These are phyloP conservation scores for Pestalotiopsis sp. DNA, from an alignment of 2,329 filamentous ascomycete species.

Conservation along the genomic window DNA sequence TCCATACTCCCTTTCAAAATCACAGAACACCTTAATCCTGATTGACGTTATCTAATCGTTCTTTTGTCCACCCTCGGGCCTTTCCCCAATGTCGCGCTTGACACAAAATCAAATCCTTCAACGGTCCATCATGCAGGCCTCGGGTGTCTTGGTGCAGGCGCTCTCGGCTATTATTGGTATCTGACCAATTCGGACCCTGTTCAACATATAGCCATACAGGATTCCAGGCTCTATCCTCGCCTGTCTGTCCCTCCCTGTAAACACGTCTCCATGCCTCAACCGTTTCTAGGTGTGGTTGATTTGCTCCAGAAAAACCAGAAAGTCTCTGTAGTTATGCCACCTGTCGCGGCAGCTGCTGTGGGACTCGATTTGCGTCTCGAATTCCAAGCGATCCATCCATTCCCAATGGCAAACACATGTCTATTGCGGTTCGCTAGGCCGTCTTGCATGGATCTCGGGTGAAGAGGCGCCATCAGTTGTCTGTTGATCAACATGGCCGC, in stretches of 20 bases:
- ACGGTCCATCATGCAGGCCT: no score
- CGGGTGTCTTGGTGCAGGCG: no score
- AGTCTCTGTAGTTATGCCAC: neutral
- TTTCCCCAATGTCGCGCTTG: neutral
- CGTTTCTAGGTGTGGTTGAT: no score
- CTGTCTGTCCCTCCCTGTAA: no score
- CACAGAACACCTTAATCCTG: neutral
- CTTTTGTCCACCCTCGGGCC: neutral
- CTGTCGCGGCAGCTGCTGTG: neutral
- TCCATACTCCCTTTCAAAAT: neutral
- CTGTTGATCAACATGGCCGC: constrained; percentile 26
- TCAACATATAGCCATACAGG: no score
- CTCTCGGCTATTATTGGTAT: no score
- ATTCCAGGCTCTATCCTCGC: no score
- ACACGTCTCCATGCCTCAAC: no score
- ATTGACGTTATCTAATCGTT: neutral
- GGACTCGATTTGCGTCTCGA: neutral
- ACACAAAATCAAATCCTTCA: no score
- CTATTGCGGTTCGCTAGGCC: neutral
- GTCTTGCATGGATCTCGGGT: constrained; percentile 14
- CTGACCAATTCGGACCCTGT: no score
- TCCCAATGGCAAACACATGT: neutral
- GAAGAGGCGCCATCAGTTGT: constrained; percentile 22
- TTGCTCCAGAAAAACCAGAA: no score
- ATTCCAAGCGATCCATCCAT: neutral